These are phyloP conservation scores for Omphalotus olearius DNA, from an alignment of 1,284 basidiomycete genomes.

Conservation along the genomic window DNA sequence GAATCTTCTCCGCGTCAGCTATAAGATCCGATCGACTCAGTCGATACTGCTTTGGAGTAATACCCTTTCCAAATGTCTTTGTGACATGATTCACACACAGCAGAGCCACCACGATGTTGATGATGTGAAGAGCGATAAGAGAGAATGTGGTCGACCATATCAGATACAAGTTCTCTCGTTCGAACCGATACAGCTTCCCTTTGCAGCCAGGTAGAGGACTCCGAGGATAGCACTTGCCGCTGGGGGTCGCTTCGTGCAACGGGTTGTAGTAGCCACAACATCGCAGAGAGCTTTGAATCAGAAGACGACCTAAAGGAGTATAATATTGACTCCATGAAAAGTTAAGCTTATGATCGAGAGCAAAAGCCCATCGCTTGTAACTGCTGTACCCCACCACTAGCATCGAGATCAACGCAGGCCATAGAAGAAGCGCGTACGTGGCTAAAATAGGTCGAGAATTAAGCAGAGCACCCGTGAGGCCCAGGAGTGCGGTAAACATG, in stretches of 20 bases:
- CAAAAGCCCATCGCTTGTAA: conserved; percentile 61
- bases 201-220: conserved; percentile 71
- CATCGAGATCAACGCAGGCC: conserved; percentile 61
- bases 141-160: conserved; percentile 62
- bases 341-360: conserved; percentile 72
- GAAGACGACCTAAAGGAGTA: conserved; percentile 50
- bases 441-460: conserved; percentile 75
- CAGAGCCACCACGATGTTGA: conserved; percentile 59
- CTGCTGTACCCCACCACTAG: conserved; percentile 66
- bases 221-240: conserved; percentile 62
- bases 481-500: conserved; percentile 60
- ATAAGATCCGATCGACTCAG: conserved; percentile 43
- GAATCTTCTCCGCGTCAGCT: conserved; percentile 32
- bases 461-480: conserved; percentile 63
- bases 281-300: conserved; percentile 63
- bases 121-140: conserved; percentile 60
- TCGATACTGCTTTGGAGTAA: conserved; percentile 65
- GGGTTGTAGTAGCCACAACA: conserved; percentile 76
- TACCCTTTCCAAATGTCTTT: conserved; percentile 64
- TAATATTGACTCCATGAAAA: conserved; percentile 68
- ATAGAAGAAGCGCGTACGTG: conserved; percentile 67
- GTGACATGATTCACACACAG: conserved; percentile 76
- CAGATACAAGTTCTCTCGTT: conserved; percentile 46
- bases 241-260: conserved; percentile 58
- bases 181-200: conserved; percentile 56